Evolutionary conservation across 306 rosid genomes (phyloP).

Genomic region (Prunus salicina): DNA sequence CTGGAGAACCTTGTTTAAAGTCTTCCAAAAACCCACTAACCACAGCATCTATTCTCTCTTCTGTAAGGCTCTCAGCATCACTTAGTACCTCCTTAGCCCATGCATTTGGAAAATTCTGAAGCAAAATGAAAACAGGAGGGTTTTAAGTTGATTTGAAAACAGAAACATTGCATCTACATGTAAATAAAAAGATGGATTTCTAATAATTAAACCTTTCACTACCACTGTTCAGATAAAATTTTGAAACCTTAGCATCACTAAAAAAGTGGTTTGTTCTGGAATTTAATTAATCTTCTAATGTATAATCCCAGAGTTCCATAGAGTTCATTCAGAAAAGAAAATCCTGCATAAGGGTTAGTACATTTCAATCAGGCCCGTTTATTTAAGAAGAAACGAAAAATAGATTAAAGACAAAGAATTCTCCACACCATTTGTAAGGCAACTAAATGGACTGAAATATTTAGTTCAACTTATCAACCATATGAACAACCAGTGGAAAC

Average conservation of each 20-base stretch:
- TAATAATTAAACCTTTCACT: neutral
- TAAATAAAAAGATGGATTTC: neutral
- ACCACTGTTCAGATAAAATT: neutral
- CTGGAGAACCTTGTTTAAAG: constrained; percentile 33
- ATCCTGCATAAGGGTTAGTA: too few relatives aligned
- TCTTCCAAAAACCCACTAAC: constrained; percentile 24
- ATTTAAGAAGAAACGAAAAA: too few relatives aligned
- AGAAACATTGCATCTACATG: neutral
- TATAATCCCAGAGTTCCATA: too few relatives aligned
- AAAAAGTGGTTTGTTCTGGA: too few relatives aligned
- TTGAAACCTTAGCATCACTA: too few relatives aligned
- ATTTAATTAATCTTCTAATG: too few relatives aligned
- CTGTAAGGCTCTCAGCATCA: constrained; percentile 40
- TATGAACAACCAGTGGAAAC: neutral
- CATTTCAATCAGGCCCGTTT: too few relatives aligned
- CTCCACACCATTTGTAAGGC: too few relatives aligned
- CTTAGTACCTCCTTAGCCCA: constrained; percentile 25
- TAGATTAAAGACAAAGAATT: too few relatives aligned
- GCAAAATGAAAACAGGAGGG: neutral
- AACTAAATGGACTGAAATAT: too few relatives aligned
- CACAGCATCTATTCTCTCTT: constrained; percentile 38
- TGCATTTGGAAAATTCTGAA: constrained; percentile 32
- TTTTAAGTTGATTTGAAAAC: neutral
- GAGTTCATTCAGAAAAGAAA: too few relatives aligned
- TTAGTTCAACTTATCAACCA: neutral